phyloP scores from a whole-genome alignment of 495 filamentous ascomycete genomes.

The Cryomyces minteri region DNA sequence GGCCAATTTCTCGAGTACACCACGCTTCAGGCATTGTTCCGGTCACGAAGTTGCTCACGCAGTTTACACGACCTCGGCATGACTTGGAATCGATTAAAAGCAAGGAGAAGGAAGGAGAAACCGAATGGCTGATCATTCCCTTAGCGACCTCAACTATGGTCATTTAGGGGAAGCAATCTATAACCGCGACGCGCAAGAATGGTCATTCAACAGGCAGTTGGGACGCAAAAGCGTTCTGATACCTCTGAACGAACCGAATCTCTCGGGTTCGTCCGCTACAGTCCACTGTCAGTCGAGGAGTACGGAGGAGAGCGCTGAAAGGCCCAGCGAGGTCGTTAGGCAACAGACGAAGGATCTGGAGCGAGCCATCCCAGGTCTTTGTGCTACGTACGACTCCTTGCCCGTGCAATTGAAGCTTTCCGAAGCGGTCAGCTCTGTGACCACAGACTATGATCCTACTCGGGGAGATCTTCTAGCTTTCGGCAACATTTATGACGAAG shows the following conservation, averaged over 20 bases:
- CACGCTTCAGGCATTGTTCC: too few species aligned
- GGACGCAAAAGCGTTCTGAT: conserved; percentile 3
- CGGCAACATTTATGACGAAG: conserved; percentile 12
- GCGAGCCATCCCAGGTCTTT: too few species aligned
- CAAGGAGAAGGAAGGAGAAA: conserved; percentile 2
- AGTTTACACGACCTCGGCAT: too few species aligned
- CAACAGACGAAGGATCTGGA: too few species aligned
- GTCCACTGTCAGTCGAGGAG: background rate
- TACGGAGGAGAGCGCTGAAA: too few species aligned
- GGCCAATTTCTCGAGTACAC: too few species aligned
- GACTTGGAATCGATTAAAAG: too few species aligned
- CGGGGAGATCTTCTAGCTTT: conserved; percentile 14
- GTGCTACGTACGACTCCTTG: too few species aligned
- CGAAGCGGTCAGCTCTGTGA: conserved; percentile 8
- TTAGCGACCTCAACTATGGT: conserved; percentile 44
- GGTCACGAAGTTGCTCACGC: too few species aligned
- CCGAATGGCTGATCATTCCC: conserved; percentile 42
- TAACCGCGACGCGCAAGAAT: conserved; percentile 29
- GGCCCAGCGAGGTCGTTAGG: too few species aligned
- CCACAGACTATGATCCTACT: conserved; percentile 12
- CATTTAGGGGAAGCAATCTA: conserved; percentile 42
- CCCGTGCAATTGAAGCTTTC: conserved; percentile 11
- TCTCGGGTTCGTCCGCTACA: conserved; percentile 10
- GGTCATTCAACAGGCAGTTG: conserved; percentile 30
- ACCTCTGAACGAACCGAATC: conserved; percentile 1